Conservation (phyloP, 495 filamentous ascomycete genomes). For the Parachaetomium inaequale region DNA sequence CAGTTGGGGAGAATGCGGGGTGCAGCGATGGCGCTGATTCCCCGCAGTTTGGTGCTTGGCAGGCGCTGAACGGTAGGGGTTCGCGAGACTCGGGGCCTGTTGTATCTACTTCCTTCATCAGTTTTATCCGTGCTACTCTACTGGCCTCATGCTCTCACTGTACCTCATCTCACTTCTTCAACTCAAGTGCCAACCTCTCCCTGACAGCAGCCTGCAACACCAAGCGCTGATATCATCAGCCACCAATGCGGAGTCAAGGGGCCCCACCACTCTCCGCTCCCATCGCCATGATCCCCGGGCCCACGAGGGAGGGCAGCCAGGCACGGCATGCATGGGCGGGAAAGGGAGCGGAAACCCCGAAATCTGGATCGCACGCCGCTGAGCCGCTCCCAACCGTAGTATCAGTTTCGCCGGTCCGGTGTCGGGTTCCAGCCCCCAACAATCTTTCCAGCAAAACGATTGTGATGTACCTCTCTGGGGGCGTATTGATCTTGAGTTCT, state of each 20-base stretch:
- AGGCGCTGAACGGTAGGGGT: not conserved
- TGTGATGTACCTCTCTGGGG: no score
- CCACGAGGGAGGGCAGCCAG: no score
- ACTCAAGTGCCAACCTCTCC: no score
- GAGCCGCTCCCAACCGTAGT: not conserved
- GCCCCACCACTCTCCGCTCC: not conserved
- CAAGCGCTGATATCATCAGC: not conserved
- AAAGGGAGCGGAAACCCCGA: not conserved
- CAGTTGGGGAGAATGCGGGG: slow-evolving; percentile 16
- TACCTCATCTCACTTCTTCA: no score
- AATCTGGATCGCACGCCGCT: not conserved
- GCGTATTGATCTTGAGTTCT: not conserved
- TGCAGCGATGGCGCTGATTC: not conserved
- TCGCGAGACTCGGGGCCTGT: not conserved
- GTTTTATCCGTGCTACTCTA: no score
- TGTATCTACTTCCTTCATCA: not conserved
- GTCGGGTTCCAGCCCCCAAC: no score
- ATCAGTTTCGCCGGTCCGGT: no score
- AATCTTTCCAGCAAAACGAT: no score
- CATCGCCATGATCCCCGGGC: not conserved
- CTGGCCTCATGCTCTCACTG: no score
- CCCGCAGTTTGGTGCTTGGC: slow-evolving; percentile 6
- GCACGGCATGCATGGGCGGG: no score
- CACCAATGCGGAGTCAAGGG: not conserved
- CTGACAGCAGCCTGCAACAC: not conserved